phyloP scores from a whole-genome alignment of 2,329 filamentous ascomycete genomes.

The Drechmeria coniospora region DNA sequence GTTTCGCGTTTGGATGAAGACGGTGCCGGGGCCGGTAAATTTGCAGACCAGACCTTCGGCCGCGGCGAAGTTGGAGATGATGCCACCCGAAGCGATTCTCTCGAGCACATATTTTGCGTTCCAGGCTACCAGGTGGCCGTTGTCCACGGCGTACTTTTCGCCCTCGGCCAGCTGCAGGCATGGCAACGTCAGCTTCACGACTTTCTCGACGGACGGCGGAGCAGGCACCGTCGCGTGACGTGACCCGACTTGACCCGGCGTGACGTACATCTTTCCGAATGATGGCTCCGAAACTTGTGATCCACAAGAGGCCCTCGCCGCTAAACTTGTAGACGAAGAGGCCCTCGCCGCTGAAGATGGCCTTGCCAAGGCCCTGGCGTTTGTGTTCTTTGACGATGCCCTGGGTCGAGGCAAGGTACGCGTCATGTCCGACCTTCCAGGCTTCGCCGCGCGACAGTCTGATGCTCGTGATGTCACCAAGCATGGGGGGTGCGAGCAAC shows the following conservation, averaged over 20 bases:
- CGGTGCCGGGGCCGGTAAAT: conserved; percentile 78
- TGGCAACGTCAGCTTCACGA: too few relatives aligned
- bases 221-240: not conserved
- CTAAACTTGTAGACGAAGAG: conserved; percentile 78
- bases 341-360: conserved; percentile 87
- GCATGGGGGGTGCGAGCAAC: conserved; percentile 59
- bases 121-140: conserved; percentile 90
- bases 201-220: conserved; percentile 4
- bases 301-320: conserved; percentile 71
- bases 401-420: conserved; percentile 72
- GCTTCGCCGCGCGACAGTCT: conserved; percentile 54
- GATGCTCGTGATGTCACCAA: conserved; percentile 78
- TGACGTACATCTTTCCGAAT: conserved; percentile 75
- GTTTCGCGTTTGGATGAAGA: conserved; percentile 89
- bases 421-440: conserved; percentile 79
- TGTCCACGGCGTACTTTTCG: conserved; percentile 85
- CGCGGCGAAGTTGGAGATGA: conserved; percentile 73
- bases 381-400: conserved; percentile 83
- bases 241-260: too few relatives aligned
- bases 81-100: conserved; percentile 75
- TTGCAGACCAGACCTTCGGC: conserved; percentile 88
- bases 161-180: conserved; percentile 37
- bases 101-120: conserved; percentile 90
- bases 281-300: conserved; percentile 88
- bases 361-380: conserved; percentile 71